Evolutionary conservation across 768 basidiomycete species (phyloP).

Genomic region (Naganishia vaughanmartiniae): DNA sequence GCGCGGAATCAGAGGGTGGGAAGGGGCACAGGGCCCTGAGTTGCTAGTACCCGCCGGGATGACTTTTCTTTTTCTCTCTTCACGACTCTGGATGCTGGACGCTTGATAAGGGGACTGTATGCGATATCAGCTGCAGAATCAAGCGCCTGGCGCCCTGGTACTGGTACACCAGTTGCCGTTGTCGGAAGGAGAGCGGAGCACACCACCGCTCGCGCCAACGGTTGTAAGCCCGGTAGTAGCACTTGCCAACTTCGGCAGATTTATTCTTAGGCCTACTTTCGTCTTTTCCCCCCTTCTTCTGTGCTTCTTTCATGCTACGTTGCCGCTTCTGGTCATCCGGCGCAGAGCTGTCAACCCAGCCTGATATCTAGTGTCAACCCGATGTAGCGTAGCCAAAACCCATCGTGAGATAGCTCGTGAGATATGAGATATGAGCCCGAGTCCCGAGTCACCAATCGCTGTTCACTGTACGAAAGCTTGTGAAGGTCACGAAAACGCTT

Average conservation of each 20-base stretch:
- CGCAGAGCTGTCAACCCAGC: background rate
- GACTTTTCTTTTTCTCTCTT: background rate
- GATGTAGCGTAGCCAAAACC: background rate
- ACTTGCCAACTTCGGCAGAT: background rate
- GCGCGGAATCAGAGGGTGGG: background rate
- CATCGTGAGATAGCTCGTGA: constrained; percentile 8
- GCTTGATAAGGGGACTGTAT: background rate
- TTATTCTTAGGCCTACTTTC: background rate
- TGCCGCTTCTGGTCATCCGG: background rate
- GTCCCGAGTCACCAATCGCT: too few species aligned
- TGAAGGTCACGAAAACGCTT: too few species aligned
- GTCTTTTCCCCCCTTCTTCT: background rate
- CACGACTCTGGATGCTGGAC: background rate
- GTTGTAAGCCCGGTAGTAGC: too few species aligned
- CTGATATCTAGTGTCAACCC: background rate
- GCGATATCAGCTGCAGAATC: background rate
- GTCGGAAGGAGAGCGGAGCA: too few species aligned
- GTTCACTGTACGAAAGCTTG: too few species aligned
- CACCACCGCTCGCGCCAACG: too few species aligned
- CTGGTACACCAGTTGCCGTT: too few species aligned
- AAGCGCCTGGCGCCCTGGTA: too few species aligned
- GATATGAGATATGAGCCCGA: too few species aligned
- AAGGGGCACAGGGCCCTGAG: too few species aligned
- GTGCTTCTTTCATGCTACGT: background rate
- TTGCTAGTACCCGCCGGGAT: background rate